These are phyloP conservation scores for Suillus occidentalis DNA, from an alignment of 768 basidiomycete genomes.

Conservation along the genomic window DNA sequence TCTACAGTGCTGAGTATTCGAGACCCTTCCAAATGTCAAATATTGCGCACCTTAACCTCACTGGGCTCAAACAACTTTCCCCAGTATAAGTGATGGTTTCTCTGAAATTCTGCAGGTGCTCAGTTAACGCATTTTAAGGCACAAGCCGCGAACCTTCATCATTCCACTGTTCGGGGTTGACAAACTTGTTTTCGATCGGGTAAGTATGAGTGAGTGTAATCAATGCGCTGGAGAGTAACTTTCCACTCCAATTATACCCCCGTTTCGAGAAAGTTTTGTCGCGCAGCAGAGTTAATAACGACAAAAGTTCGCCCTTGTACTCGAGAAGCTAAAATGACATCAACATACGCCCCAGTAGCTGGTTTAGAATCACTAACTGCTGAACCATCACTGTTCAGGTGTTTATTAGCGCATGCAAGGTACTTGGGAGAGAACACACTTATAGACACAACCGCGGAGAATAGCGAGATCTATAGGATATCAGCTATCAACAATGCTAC, in stretches of 20 bases:
- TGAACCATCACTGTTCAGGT: constrained; percentile 48
- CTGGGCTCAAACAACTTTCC: constrained; percentile 72
- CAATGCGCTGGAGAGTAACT: constrained; percentile 69
- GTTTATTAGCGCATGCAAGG: neutral
- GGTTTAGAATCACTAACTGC: constrained; percentile 31
- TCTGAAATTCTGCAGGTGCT: constrained; percentile 54
- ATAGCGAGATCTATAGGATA: constrained; percentile 61
- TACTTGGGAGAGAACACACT: constrained; percentile 44
- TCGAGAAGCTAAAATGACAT: constrained; percentile 51
- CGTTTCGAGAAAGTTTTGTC: constrained; percentile 76
- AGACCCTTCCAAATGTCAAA: neutral
- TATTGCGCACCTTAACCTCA: constrained; percentile 61
- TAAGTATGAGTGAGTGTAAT: constrained; percentile 80
- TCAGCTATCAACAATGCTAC: neutral
- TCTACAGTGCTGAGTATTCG: constrained; percentile 33
- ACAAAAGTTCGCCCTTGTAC: constrained; percentile 61
- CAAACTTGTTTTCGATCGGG: constrained; percentile 77
- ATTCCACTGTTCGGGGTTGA: constrained; percentile 75
- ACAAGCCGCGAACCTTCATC: constrained; percentile 52
- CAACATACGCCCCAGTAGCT: neutral
- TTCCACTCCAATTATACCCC: constrained; percentile 80
- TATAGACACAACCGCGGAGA: constrained; percentile 76
- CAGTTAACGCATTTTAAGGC: constrained; percentile 4
- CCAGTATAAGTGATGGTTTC: constrained; percentile 74
- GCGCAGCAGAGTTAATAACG: constrained; percentile 62